phyloP scores from a whole-genome alignment of 2,329 filamentous ascomycete species.

The Hypomyces perniciosus region DNA sequence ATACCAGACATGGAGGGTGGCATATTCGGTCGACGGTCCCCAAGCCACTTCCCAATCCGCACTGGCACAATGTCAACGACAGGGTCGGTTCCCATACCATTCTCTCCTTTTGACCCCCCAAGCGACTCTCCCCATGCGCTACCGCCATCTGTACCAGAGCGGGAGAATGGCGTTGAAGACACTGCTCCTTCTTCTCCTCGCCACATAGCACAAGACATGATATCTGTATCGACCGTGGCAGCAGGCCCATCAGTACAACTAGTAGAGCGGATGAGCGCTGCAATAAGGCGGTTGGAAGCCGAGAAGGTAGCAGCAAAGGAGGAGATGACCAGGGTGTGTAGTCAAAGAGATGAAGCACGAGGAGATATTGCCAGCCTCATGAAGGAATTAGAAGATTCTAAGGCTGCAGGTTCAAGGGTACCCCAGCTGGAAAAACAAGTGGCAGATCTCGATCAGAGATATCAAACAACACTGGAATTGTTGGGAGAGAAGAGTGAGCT shows the following conservation, averaged over 20 bases:
- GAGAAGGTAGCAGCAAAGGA: conserved; percentile 88
- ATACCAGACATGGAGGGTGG: conserved; percentile 39
- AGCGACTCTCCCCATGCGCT: conserved; percentile 29
- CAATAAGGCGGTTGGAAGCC: conserved; percentile 81
- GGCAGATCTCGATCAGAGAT: conserved; percentile 63
- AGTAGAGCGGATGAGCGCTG: conserved; percentile 91
- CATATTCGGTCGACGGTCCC: conserved; percentile 41
- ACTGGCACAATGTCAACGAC: conserved; percentile 34
- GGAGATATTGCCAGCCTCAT: conserved; percentile 85
- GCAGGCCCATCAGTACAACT: conserved; percentile 91
- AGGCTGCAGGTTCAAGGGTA: conserved; percentile 53
- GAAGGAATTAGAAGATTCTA: conserved; percentile 73
- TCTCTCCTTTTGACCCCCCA: conserved; percentile 41
- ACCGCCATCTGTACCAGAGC: conserved; percentile 36
- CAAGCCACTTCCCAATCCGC: conserved; percentile 40
- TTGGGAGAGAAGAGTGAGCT: conserved; percentile 94
- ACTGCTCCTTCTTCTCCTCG: conserved; percentile 51
- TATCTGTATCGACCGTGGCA: conserved; percentile 82
- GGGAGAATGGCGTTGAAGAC: conserved; percentile 48
- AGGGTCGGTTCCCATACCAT: conserved; percentile 35
- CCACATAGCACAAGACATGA: conserved; percentile 72
- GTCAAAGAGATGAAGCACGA: conserved; percentile 89
- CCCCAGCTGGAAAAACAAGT: conserved; percentile 63
- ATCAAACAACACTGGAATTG: conserved; percentile 89
- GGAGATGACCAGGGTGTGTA: conserved; percentile 70